phyloP scores from a whole-genome alignment of 2,329 filamentous ascomycete species.

The Arthrobotrys sinensis region DNA sequence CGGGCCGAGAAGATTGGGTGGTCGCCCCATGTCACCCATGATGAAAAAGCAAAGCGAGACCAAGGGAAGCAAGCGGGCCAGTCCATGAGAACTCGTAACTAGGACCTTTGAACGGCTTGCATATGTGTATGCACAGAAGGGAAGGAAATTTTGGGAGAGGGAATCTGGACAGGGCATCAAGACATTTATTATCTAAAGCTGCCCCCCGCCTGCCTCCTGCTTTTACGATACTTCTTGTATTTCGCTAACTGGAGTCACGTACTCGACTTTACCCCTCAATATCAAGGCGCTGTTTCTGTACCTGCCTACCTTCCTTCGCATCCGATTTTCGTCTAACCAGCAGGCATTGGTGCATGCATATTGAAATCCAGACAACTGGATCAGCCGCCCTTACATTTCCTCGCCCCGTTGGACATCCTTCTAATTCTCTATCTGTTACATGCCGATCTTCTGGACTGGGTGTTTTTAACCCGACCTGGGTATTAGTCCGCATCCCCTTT shows the following conservation, averaged over 20 bases:
- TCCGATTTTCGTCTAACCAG: conserved; percentile 47
- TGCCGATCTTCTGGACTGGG: conserved; percentile 40
- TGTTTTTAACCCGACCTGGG: conserved; percentile 27
- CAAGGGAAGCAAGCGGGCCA: conserved; percentile 55
- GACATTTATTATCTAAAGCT: conserved; percentile 61
- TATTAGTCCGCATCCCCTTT: conserved; percentile 26
- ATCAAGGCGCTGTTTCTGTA: conserved; percentile 21
- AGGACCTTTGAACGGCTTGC: conserved; percentile 38
- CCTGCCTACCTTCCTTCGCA: conserved; percentile 32
- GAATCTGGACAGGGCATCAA: conserved; percentile 44
- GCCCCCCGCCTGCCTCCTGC: conserved; percentile 55
- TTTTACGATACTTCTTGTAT: conserved; percentile 42
- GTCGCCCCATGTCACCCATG: conserved; percentile 58
- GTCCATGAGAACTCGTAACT: conserved; percentile 58
- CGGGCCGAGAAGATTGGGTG: conserved; percentile 62
- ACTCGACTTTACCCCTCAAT: conserved; percentile 39
- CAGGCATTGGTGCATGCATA: conserved; percentile 53
- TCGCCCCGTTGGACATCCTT: conserved; percentile 39
- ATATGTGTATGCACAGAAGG: conserved; percentile 51
- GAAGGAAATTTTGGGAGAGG: conserved; percentile 50
- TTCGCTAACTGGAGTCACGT: conserved; percentile 38
- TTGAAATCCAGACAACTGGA: conserved; percentile 53
- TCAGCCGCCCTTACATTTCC: conserved; percentile 52
- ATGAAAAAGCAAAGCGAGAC: conserved; percentile 57
- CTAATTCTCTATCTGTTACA: conserved; percentile 37